Percentiles rank a stretch among this genome's conserved stretches.
Conservation (phyloP, 192 early-diverging fungal species). For the Coemansia javaensis region DNA sequence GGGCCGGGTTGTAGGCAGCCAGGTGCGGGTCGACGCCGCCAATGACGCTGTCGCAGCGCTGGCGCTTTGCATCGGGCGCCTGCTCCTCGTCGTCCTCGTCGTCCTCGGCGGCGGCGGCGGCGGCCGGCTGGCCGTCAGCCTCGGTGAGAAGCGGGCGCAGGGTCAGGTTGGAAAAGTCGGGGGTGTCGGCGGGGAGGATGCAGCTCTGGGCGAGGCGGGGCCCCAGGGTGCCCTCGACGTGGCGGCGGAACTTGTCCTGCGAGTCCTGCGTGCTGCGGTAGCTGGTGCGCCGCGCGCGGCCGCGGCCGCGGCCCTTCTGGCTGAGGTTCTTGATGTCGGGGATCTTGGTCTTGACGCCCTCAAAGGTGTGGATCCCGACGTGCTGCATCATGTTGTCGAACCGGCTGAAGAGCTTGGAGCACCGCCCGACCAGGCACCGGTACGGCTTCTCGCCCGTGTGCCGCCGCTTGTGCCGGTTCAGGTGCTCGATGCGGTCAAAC, state of each 20-base stretch:
- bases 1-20: not conserved
- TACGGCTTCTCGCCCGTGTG: constrained; percentile 66
- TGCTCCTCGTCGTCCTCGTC: constrained; percentile 9
- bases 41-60: constrained; percentile 42
- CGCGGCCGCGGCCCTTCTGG: constrained; percentile 44
- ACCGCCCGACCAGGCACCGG: constrained; percentile 62
- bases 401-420: constrained; percentile 63
- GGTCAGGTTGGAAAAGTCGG: constrained; percentile 48
- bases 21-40: constrained; percentile 23
- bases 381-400: constrained; percentile 84
- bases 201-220: constrained; percentile 27
- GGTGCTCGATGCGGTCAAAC: constrained; percentile 76
- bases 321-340: constrained; percentile 51
- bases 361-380: constrained; percentile 61
- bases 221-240: constrained; percentile 36
- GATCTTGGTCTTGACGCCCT: constrained; percentile 46
- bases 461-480: constrained; percentile 68
- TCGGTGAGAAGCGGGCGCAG: constrained; percentile 42
- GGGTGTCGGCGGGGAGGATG: constrained; percentile 43
- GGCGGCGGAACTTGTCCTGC: constrained; percentile 42
- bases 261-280: constrained; percentile 39
- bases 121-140: not conserved
- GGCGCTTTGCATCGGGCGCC: constrained; percentile 10
- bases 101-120: constrained; percentile 3
- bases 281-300: constrained; percentile 49